phyloP scores from a whole-genome alignment of 129 eudicot genomes.

The Deinandra increscens region DNA sequence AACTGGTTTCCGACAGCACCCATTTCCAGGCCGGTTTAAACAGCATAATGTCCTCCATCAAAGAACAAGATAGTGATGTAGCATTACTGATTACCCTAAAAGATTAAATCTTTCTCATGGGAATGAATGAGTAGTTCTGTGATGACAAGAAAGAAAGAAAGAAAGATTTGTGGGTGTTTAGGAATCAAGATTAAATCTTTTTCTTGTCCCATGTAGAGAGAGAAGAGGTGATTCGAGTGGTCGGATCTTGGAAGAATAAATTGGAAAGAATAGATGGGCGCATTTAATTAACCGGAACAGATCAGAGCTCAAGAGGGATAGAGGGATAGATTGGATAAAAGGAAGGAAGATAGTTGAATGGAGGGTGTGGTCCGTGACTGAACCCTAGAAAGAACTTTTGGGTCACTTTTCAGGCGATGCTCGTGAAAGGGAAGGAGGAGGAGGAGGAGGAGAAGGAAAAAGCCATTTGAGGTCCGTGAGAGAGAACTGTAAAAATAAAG shows the following conservation, averaged over 20 bases:
- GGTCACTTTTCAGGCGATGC: slow-evolving; percentile 36
- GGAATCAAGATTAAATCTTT: neutral
- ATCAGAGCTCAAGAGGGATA: neutral
- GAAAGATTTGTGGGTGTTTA: neutral
- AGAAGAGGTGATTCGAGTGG: slow-evolving; percentile 16
- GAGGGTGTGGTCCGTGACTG: slow-evolving; percentile 25
- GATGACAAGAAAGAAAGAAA: no score
- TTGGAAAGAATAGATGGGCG: neutral
- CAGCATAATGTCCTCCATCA: slow-evolving; percentile 90
- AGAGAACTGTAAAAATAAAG: neutral
- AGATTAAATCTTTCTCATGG: neutral
- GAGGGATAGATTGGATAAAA: no score
- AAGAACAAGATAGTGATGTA: neutral
- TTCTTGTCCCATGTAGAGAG: slow-evolving; percentile 11
- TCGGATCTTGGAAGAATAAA: slow-evolving; percentile 36
- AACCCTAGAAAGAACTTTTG: slow-evolving; percentile 24
- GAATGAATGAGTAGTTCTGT: neutral
- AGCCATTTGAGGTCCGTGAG: slow-evolving; percentile 22
- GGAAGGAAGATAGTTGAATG: neutral
- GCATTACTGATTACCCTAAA: no score
- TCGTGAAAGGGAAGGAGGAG: slow-evolving; percentile 30
- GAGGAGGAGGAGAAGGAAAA: slow-evolving; percentile 27
- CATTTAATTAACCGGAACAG: neutral
- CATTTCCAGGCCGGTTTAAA: slow-evolving; percentile 81
- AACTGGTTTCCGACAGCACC: slow-evolving; percentile 60